These are phyloP conservation scores for Maudiozyma humilis DNA, from an alignment of 1,139 yeast species.

Conservation along the genomic window DNA sequence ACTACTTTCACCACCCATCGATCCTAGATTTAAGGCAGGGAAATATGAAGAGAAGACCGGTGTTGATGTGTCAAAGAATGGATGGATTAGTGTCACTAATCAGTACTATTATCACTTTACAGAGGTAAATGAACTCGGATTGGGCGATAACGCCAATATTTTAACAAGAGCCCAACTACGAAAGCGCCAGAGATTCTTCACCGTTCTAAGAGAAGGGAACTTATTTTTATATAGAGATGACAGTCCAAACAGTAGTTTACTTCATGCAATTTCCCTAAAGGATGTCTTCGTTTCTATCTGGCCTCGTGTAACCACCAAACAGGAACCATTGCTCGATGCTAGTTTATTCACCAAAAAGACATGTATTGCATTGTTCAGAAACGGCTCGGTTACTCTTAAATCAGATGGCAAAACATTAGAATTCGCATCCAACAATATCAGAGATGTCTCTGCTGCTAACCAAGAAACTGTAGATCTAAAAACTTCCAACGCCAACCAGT, in stretches of 20 bases:
- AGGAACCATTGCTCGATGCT: conserved; percentile 48
- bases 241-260: conserved; percentile 47
- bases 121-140: conserved; percentile 53
- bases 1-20: conserved; percentile 25
- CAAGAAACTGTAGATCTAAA: conserved; percentile 1
- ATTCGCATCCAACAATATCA: conserved; percentile 1
- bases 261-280: conserved; percentile 71
- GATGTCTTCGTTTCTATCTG: conserved; percentile 70
- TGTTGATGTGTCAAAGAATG: conserved; percentile 56
- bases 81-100: conserved; percentile 79
- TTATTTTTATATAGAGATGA: conserved; percentile 72
- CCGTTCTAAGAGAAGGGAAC: conserved; percentile 74
- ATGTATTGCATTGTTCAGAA: conserved; percentile 61
- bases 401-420: background rate
- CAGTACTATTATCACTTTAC: conserved; percentile 51
- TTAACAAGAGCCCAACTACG: conserved; percentile 26
- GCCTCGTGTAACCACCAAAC: conserved; percentile 49
- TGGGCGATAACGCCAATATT: conserved; percentile 6
- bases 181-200: conserved; percentile 55
- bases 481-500: conserved; percentile 25
- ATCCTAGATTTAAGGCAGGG: conserved; percentile 46
- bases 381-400: conserved; percentile 15
- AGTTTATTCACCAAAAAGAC: conserved; percentile 71
- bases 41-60: conserved; percentile 58
- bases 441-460: background rate